Base-by-base conservation (phyloP, 73 alveolate species). In the Paramecium caudatum region DNA sequence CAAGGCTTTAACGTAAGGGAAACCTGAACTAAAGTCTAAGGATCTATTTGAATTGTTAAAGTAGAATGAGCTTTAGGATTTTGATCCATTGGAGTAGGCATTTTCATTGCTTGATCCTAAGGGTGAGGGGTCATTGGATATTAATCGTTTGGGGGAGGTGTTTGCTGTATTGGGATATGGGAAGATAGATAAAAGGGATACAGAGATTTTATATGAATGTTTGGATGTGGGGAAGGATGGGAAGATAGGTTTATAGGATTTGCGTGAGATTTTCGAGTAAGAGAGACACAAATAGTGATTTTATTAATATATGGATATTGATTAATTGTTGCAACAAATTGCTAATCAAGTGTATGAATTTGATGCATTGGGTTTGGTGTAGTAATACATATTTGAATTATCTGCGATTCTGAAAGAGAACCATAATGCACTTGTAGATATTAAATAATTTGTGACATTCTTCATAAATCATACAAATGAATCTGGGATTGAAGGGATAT, bases 81-180 rank as follows among this genome's bases (percentile, higher is more conserved):
- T 86, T 63, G 93, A 86, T 86, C 93, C 93, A 21, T 37, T 86
- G 4, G 82, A 86, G 65, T 70, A 86, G 4, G 93, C 93, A 3
- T 86, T 86, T 63, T 43, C 63, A 5, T 47, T 86, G 10, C 82
- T 86, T 5, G 93, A 86, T n/a, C 90, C 90, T 16, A 61, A 61
- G 21, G 84, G 84, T 41, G 68, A 70, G 36, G 93, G 84, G 15
- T 27, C 55, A 4, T 78, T 86, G 13, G 93, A 86, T 65, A 63
- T 86, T 47, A 43, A 65, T 23, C 61, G 93, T 39, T 78, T 86
- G 47, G 84, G 84, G 13, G 84, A 86, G 27, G 90, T 86, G 23
- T 86, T 86, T 46, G 19, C 69, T 27, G 93, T 86, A 1, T 13
- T 86, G 1, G 93, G 88, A n/a, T 86, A 86, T 63, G 93, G 90